Conservation (phyloP, 768 basidiomycete genomes). For the Mycena indigotica region DNA sequence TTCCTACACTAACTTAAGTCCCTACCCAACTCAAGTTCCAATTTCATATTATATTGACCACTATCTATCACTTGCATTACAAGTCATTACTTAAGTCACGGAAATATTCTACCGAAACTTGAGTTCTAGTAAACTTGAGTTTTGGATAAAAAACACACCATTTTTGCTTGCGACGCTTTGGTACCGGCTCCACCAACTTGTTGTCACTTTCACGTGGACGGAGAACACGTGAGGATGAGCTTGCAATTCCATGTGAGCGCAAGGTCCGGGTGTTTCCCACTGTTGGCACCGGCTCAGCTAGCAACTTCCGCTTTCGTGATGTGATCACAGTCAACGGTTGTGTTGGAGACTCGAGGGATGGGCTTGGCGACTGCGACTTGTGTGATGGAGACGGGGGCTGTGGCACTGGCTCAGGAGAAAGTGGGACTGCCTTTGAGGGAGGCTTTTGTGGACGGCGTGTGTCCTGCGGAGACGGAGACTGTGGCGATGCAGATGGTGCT, state of each 20-base stretch:
- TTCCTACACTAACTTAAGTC: too few species aligned
- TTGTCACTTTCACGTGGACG: too few species aligned
- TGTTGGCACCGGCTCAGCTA: neutral
- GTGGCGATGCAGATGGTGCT: too few species aligned
- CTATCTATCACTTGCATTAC: neutral
- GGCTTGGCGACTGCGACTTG: too few species aligned
- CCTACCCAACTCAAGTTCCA: neutral
- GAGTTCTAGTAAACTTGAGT: neutral
- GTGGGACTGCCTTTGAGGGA: too few species aligned
- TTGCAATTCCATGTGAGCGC: neutral
- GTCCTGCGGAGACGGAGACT: too few species aligned
- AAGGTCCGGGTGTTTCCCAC: neutral
- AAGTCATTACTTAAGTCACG: neutral
- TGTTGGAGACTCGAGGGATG: neutral
- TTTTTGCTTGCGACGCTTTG: neutral
- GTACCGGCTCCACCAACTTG: too few species aligned
- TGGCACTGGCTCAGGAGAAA: too few species aligned
- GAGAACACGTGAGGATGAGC: too few species aligned
- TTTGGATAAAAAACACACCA: neutral
- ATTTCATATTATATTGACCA: neutral
- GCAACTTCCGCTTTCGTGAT: neutral
- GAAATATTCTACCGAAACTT: neutral
- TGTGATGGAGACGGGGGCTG: too few species aligned
- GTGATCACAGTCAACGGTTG: neutral
- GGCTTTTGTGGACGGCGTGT: too few species aligned